Evolutionary conservation across 208 protist species (phyloP), one percentile per base, ranked within the genome.

Genomic region (Trypanosomatidae sp.): DNA sequence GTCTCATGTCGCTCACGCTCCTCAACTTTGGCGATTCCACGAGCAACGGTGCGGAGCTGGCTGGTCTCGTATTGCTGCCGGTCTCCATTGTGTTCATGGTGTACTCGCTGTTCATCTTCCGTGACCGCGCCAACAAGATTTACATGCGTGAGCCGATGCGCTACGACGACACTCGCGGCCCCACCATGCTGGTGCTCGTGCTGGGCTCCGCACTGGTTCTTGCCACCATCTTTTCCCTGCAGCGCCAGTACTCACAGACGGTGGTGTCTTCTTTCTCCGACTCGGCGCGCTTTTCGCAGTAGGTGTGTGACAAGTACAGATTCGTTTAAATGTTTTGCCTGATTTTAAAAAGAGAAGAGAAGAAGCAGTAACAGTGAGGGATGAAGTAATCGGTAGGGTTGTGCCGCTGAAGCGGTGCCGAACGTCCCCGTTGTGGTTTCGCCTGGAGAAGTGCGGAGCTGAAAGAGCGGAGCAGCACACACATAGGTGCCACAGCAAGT

Each of bases 71-170:
- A 15, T 75, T 96, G 46, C 77, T 96, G 30, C 92, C 92, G 47
- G 92, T 96, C 47, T 88, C 90, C 22, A 89, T 96, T 62, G 66
- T 96, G 22, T 96, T 96, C 83, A 96, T 96, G 92, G 85, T 94
- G 41, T 94, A 96, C 84, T 88, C 92, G 15, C 84, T 96, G 43
- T 90, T 94, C 76, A 82, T 96, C 66, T 96, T 96, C 74, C 89
- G 88, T 50, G 90, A 93, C 69, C 83, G 92, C 33, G 92, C 92
- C 13, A 93, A 93, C 73, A 95, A 95, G 77, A 96, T 96, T 50
- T 96, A 95, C 80, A 96, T 96, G 92, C 92, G 92, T 77, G 90
- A 96, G 73, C 92, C 92, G 15, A 96, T 96, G 92, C 84, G 92
- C 68, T 96, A 96, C 71, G 92, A 96, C 62, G 92, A 96, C 75